These are phyloP conservation scores for Rhododendron henanense DNA, from an alignment of 148 eudicot genomes.

Conservation along the genomic window DNA sequence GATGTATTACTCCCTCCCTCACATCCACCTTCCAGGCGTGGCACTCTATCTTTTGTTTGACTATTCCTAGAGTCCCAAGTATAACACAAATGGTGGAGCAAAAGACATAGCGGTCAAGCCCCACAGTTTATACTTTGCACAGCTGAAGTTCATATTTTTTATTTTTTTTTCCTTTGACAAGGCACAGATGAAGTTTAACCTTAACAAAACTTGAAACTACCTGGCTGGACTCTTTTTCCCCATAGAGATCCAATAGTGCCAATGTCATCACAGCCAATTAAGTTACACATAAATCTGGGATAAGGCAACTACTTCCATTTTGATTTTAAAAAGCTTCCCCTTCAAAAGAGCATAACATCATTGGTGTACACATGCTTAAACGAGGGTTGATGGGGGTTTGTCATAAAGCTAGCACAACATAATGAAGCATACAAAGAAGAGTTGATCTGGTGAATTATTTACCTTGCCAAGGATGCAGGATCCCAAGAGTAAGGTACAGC, in stretches of 20 bases:
- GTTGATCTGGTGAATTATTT: conserved; percentile 10
- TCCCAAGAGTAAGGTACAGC: conserved; percentile 94
- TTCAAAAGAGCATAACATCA: neutral
- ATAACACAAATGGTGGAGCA: neutral
- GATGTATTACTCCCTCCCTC: neutral
- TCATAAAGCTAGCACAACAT: neutral
- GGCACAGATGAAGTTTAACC: neutral
- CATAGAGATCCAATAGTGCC: neutral
- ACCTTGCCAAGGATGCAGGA: conserved; percentile 97
- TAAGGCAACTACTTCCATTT: conserved; percentile 2
- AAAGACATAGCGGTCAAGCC: neutral
- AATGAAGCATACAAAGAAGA: neutral
- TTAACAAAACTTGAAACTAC: neutral
- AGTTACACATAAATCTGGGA: neutral
- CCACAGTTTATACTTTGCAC: neutral
- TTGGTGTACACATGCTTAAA: neutral
- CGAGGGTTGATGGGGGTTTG: neutral
- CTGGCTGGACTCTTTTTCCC: neutral
- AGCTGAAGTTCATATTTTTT: neutral
- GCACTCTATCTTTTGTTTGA: neutral
- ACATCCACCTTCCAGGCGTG: neutral
- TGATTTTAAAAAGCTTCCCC: neutral
- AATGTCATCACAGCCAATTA: neutral
- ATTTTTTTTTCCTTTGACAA: neutral
- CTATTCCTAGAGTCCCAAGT: neutral